Conservation (phyloP, 2,329 filamentous ascomycete genomes). For the Dothideomycetidae sp. region DNA sequence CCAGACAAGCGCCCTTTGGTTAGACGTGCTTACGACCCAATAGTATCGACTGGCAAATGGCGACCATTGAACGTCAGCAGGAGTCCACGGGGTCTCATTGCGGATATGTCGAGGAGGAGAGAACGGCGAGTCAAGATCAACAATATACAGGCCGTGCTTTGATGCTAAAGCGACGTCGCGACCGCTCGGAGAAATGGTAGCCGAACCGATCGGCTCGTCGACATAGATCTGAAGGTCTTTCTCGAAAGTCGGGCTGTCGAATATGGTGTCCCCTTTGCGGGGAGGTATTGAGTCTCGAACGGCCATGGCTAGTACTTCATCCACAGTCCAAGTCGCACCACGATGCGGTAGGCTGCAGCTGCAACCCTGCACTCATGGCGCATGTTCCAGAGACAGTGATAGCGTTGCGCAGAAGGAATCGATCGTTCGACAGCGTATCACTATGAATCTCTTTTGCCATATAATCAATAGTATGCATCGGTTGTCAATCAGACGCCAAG, state of each 20-base stretch:
- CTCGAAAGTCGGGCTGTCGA: constrained; percentile 78
- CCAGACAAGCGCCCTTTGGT: constrained; percentile 89
- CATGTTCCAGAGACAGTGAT: too few relatives aligned
- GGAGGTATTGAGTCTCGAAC: constrained; percentile 13
- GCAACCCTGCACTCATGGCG: neutral
- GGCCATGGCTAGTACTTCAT: constrained; percentile 18
- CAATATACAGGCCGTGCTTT: constrained; percentile 75
- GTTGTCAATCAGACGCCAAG: too few relatives aligned
- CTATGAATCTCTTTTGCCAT: too few relatives aligned
- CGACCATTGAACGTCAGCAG: constrained; percentile 93
- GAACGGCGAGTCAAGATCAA: constrained; percentile 81
- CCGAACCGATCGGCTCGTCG: constrained; percentile 66
- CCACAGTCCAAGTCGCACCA: neutral
- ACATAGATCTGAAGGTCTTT: constrained; percentile 73
- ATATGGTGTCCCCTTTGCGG: constrained; percentile 21
- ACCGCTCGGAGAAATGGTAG: constrained; percentile 82
- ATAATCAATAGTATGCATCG: too few relatives aligned
- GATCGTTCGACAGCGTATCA: too few relatives aligned
- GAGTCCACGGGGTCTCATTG: constrained; percentile 83
- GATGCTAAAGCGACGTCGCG: constrained; percentile 83
- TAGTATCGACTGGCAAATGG: constrained; percentile 80
- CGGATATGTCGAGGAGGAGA: constrained; percentile 73
- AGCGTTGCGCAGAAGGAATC: too few relatives aligned
- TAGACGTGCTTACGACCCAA: constrained; percentile 88
- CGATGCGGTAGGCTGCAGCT: neutral